Evolutionary conservation across 2,329 filamentous ascomycete genomes (phyloP).

Genomic region (Aspergillus sp.): DNA sequence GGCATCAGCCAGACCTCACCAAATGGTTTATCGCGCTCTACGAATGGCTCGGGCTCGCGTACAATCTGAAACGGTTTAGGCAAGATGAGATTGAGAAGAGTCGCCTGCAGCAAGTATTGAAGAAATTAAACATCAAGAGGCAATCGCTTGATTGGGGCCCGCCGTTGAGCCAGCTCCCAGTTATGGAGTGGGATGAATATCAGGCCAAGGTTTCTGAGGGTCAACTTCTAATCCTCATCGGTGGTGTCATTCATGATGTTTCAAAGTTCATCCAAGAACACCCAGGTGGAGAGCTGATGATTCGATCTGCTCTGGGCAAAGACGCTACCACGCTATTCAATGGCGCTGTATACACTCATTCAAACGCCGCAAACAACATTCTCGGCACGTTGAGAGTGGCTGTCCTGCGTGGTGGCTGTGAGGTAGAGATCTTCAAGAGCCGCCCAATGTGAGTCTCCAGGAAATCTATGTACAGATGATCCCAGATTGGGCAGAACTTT

Average conservation of each 20-base stretch:
- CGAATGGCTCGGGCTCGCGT: background rate
- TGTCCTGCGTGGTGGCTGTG: background rate
- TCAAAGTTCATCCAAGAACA: background rate
- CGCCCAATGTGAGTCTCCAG: background rate
- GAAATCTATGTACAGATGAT: too few species aligned
- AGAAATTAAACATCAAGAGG: background rate
- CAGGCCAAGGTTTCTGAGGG: background rate
- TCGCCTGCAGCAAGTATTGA: background rate
- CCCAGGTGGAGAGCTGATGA: background rate
- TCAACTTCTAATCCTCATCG: background rate
- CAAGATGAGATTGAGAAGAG: slow-evolving; percentile 2
- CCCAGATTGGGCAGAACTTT: too few species aligned
- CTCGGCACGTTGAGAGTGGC: slow-evolving; percentile 2
- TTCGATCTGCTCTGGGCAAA: background rate
- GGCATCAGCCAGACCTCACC: background rate
- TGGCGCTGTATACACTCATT: slow-evolving; percentile 1
- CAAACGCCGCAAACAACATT: background rate
- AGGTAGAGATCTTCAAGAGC: background rate
- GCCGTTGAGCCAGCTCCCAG: background rate
- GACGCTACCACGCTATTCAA: slow-evolving; percentile 2
- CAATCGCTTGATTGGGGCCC: background rate
- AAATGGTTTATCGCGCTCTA: background rate
- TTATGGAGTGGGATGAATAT: slow-evolving; percentile 4
- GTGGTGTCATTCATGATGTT: slow-evolving; percentile 1
- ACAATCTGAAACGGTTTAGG: background rate